Percentiles rank a stretch among this genome's conserved stretches.
These are phyloP conservation scores for Russula sp. DNA, from an alignment of 768 basidiomycete genomes.

Conservation along the genomic window DNA sequence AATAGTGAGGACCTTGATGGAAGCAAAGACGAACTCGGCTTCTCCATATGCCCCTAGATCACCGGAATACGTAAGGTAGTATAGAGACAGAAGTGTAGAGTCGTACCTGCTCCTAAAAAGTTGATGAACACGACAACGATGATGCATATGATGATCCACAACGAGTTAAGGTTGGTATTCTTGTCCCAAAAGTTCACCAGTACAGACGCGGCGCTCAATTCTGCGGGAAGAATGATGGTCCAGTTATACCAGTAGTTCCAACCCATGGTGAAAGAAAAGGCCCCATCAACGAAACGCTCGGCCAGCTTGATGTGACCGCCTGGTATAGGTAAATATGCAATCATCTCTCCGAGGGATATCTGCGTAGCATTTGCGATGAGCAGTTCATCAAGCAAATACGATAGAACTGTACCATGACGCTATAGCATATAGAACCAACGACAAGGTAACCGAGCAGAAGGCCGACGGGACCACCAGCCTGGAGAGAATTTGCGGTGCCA, in stretches of 20 bases:
- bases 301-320: slow-evolving; percentile 79
- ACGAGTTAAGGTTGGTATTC: slow-evolving; percentile 52
- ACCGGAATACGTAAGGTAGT: too few species aligned
- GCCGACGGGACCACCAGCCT: slow-evolving; percentile 64
- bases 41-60: slow-evolving; percentile 64
- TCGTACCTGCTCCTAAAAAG: slow-evolving; percentile 18
- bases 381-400: not conserved
- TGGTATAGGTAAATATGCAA: slow-evolving; percentile 70
- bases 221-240: slow-evolving; percentile 64
- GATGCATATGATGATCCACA: slow-evolving; percentile 78
- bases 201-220: slow-evolving; percentile 71
- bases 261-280: slow-evolving; percentile 50
- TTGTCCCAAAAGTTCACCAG: slow-evolving; percentile 70
- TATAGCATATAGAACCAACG: slow-evolving; percentile 64
- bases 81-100: too few species aligned
- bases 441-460: slow-evolving; percentile 63
- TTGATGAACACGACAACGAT: slow-evolving; percentile 50
- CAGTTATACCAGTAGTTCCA: slow-evolving; percentile 58
- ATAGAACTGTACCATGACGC: slow-evolving; percentile 52
- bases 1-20: slow-evolving; percentile 88
- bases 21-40: slow-evolving; percentile 83
- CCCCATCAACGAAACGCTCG: slow-evolving; percentile 75
- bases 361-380: slow-evolving; percentile 26
- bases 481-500: slow-evolving; percentile 45
- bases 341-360: slow-evolving; percentile 69